Base-by-base conservation (phyloP, 2,329 filamentous ascomycete genomes). In the Fusarium avenaceum region DNA sequence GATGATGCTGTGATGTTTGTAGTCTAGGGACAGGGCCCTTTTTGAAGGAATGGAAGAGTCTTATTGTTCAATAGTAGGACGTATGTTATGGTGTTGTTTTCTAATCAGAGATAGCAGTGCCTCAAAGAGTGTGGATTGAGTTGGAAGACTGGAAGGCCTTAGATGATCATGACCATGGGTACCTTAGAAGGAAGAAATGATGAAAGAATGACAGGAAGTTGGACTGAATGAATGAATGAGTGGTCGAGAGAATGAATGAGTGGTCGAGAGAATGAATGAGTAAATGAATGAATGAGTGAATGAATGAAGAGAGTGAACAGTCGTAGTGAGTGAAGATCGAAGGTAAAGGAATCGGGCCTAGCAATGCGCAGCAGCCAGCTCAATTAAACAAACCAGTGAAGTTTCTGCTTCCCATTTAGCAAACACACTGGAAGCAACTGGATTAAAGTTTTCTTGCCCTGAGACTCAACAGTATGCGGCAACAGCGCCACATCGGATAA, bases 371-470 rank as follows among this genome's bases (percentile, higher is more conserved):
- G 57, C 20, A 15, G 22, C 46, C 44, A n/a, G 47, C 49, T 56
- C 57, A 56, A 54, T 45, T 67, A 57, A 52, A 66, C 53, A 71
- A 66, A 56, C 38, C 44, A 35, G 30, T 49, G 33, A 53, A 57
- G 53, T 53, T 55, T 48, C 48, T 54, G 57, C 57, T 35, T 56
- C 61, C 51, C 53, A 44, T 38, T 44, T 56, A 56, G 28, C 7
- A 39, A 48, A 61, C 24, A 20, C 50, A 51, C 33, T 30, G 33
- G 43, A 43, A 45, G 26, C 39, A 57, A 57, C 28, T 17, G 39
- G 11, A 61, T 53, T 47, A 71, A 61, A 59, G 59, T 63, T 72
- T 69, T 47, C 46, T 44, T 43, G 58, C 38, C 22, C 35, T 62
- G 52, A 59, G 52, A 51, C 59, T 59, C 46, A 52, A 43, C 19